phyloP scores from a whole-genome alignment of 805 yeast genomes.

The Allodekkera sacchari region DNA sequence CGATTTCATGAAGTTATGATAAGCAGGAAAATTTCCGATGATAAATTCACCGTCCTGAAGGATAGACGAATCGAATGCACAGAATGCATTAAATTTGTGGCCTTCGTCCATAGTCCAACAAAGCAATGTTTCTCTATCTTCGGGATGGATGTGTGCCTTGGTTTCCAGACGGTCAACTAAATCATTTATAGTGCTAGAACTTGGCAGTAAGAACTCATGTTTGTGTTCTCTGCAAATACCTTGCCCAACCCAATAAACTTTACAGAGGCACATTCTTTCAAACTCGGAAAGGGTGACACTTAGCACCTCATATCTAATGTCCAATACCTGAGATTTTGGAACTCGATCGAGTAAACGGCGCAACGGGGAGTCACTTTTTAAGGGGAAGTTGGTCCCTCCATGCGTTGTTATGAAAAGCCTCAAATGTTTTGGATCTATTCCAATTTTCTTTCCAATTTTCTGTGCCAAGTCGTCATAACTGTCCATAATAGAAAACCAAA shows the following conservation, averaged over 20 bases:
- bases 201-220: constrained; percentile 63
- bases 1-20: constrained; percentile 11
- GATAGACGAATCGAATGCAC: constrained; percentile 28
- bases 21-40: constrained; percentile 38
- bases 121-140: constrained; percentile 37
- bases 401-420: constrained; percentile 56
- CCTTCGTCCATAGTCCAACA: constrained; percentile 45
- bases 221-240: constrained; percentile 64
- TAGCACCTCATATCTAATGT: constrained; percentile 67
- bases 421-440: constrained; percentile 50
- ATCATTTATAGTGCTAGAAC: constrained; percentile 44
- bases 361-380: constrained; percentile 28
- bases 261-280: constrained; percentile 64
- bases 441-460: constrained; percentile 47
- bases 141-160: constrained; percentile 43
- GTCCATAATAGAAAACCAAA: constrained; percentile 64
- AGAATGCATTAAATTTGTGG: constrained; percentile 22
- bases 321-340: constrained; percentile 33
- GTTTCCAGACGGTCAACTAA: constrained; percentile 48
- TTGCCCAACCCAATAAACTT: constrained; percentile 63
- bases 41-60: constrained; percentile 35
- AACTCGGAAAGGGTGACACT: constrained; percentile 67
- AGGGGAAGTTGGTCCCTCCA: constrained; percentile 49
- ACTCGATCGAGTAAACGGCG: constrained; percentile 31
- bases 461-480: constrained; percentile 51